These are phyloP conservation scores for Leccinum incarnatum DNA, from an alignment of 768 basidiomycete genomes.

Conservation along the genomic window DNA sequence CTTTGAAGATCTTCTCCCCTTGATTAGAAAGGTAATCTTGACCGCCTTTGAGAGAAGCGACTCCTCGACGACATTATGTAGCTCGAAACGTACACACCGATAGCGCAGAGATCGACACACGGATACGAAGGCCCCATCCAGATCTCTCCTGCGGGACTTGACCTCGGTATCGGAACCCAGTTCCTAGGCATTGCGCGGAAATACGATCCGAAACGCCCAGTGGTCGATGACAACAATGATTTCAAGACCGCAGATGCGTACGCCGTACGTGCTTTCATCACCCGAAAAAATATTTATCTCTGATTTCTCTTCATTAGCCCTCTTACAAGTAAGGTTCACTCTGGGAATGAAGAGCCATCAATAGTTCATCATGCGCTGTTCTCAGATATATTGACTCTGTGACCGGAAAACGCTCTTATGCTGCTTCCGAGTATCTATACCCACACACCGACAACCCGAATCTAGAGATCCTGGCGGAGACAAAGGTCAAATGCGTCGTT, in stretches of 20 bases:
- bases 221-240: slow-evolving; percentile 46
- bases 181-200: slow-evolving; percentile 44
- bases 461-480: not conserved
- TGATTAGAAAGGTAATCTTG: slow-evolving; percentile 51
- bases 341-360: not conserved
- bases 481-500: slow-evolving; percentile 2
- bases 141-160: slow-evolving; percentile 15
- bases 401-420: slow-evolving; percentile 3
- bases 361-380: not conserved
- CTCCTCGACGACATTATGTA: slow-evolving; percentile 43
- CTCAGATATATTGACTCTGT: slow-evolving; percentile 2
- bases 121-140: slow-evolving; percentile 35
- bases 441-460: not conserved
- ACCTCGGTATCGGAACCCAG: slow-evolving; percentile 33
- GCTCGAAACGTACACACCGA: slow-evolving; percentile 36
- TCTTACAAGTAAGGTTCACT: slow-evolving; percentile 19
- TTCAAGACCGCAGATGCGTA: slow-evolving; percentile 33
- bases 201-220: slow-evolving; percentile 47
- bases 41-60: not conserved
- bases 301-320: slow-evolving; percentile 7
- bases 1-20: slow-evolving; percentile 52
- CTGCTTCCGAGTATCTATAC: slow-evolving; percentile 3
- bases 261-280: slow-evolving; percentile 16
- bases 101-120: slow-evolving; percentile 33
- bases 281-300: not conserved